Conservation (phyloP, 164 flowering plant genomes). For the Berberis vulgaris region DNA sequence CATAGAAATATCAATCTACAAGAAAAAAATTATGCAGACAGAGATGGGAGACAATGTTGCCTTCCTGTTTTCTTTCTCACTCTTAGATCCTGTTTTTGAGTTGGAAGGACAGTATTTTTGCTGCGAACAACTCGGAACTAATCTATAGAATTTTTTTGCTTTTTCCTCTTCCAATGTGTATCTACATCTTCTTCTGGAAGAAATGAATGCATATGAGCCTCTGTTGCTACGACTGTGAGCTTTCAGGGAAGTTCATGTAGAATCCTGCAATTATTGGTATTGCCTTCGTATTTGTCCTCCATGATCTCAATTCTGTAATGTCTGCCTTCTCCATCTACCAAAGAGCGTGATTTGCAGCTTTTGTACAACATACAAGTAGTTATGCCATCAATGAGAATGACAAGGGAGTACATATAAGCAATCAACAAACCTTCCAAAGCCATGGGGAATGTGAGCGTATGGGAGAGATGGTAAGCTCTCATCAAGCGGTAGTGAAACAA, state of each 20-base stretch:
- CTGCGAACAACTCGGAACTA: no score
- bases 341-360: slow-evolving; percentile 20
- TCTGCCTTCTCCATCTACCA: slow-evolving; percentile 2
- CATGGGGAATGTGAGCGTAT: slow-evolving; percentile 7
- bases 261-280: slow-evolving; percentile 1
- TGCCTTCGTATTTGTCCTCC: slow-evolving; percentile 5
- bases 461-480: slow-evolving; percentile 13
- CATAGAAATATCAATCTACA: no score
- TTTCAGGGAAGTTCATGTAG: slow-evolving; percentile 10
- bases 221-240: neutral
- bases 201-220: no score
- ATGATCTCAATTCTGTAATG: slow-evolving; percentile 3
- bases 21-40: no score
- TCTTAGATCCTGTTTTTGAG: no score
- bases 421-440: slow-evolving; percentile 45
- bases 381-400: slow-evolving; percentile 43
- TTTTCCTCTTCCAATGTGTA: no score
- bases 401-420: slow-evolving; percentile 42
- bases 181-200: no score
- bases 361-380: slow-evolving; percentile 31
- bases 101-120: no score
- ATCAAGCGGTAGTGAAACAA: slow-evolving; percentile 43
- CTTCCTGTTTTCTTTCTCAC: no score
- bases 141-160: no score
- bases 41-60: no score